A percentile compares a stretch with the other conserved stretches of the same genome.
Conservation (phyloP, 352 stramenopile genomes). For the Phytophthora meadii region DNA sequence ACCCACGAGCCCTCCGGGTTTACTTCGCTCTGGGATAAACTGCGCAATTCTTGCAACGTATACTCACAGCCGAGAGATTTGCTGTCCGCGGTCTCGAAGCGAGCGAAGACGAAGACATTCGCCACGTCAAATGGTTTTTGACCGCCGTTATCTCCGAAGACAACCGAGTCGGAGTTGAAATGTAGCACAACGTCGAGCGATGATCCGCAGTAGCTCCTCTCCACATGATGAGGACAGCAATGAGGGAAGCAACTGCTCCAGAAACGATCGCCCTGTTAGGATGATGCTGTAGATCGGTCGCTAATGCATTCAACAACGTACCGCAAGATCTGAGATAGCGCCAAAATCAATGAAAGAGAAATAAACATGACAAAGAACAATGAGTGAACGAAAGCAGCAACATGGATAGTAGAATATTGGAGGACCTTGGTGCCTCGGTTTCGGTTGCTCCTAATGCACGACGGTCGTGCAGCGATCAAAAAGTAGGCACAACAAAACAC, state of each 20-base stretch:
- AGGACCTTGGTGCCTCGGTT: slow-evolving; percentile 53
- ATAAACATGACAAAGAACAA: no score
- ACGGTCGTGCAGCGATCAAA: no score
- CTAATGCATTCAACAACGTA: no score
- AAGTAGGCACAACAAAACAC: no score
- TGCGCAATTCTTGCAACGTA: slow-evolving; percentile 27
- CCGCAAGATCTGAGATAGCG: no score
- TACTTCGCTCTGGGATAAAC: slow-evolving; percentile 58
- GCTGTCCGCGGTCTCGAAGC: slow-evolving; percentile 44
- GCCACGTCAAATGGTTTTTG: slow-evolving; percentile 28
- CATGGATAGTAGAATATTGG: not conserved
- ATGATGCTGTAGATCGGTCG: no score
- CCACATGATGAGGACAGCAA: slow-evolving; percentile 69
- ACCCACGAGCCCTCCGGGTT: slow-evolving; percentile 72
- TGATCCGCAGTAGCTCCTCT: slow-evolving; percentile 73
- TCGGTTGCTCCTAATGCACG: slow-evolving; percentile 60
- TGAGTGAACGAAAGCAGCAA: not conserved
- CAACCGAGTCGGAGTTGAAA: slow-evolving; percentile 11
- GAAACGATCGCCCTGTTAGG: not conserved
- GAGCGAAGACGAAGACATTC: slow-evolving; percentile 40
- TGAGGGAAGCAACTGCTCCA: slow-evolving; percentile 67
- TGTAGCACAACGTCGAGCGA: slow-evolving; percentile 49
- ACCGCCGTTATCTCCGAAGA: not conserved
- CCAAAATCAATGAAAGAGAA: no score
- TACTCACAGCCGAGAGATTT: slow-evolving; percentile 4